These are phyloP conservation scores for Malus fusca DNA, from an alignment of 306 rosid genomes.

Conservation along the genomic window DNA sequence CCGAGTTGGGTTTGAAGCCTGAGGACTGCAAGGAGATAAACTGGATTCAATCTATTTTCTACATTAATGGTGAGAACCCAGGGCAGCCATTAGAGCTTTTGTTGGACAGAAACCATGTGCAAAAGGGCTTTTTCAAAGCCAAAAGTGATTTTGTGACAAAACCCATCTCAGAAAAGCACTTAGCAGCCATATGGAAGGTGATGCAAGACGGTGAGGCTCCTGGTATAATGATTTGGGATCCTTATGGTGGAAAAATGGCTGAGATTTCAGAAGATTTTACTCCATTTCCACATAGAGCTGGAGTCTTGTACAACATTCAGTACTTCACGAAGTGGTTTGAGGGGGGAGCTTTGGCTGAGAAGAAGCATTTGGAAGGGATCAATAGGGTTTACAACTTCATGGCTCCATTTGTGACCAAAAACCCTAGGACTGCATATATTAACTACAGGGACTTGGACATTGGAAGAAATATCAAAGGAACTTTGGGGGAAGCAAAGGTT, in stretches of 20 bases:
- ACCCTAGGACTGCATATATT: constrained; percentile 3
- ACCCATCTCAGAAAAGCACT: neutral
- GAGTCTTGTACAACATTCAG: neutral
- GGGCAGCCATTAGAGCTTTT: neutral
- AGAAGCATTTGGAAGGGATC: neutral
- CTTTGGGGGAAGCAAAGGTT: neutral
- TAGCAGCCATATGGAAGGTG: constrained; percentile 10
- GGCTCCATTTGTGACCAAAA: constrained; percentile 1
- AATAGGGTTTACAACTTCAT: neutral
- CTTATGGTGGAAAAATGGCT: constrained; percentile 23
- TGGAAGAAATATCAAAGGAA: neutral
- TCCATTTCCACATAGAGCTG: constrained; percentile 8
- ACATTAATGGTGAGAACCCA: neutral
- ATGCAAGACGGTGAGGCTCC: constrained; percentile 2
- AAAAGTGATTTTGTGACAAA: constrained; percentile 14
- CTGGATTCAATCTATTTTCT: neutral
- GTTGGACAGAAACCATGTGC: neutral
- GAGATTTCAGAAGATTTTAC: constrained; percentile 10
- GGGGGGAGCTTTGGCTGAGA: neutral
- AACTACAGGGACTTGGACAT: constrained; percentile 8
- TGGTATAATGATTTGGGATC: constrained; percentile 2
- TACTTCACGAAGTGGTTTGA: neutral
- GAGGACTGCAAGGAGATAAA: constrained; percentile 9
- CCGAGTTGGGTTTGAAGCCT: constrained; percentile 3
- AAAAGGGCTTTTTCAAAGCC: neutral